These are phyloP conservation scores for Vigna radiata DNA, from an alignment of 306 rosid species.

Conservation along the genomic window DNA sequence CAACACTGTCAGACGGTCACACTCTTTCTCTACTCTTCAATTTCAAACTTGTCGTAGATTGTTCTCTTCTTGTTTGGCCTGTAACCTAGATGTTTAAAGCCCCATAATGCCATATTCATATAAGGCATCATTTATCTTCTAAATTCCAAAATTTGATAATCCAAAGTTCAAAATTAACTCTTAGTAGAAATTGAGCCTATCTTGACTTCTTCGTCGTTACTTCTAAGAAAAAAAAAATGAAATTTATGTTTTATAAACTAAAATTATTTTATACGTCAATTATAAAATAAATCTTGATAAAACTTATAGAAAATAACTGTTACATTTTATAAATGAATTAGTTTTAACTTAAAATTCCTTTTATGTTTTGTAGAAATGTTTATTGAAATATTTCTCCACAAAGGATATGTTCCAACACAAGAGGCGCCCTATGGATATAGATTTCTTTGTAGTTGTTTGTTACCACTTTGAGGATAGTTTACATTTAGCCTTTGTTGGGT, in stretches of 20 bases:
- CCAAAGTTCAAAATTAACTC: neutral
- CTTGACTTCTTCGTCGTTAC: no score
- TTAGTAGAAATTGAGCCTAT: neutral
- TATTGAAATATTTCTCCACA: no score
- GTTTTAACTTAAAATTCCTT: no score
- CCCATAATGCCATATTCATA: neutral
- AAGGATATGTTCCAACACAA: no score
- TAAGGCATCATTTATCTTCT: neutral
- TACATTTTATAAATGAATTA: no score
- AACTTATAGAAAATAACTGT: no score
- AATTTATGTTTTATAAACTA: no score
- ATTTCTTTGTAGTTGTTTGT: neutral
- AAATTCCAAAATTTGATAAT: neutral
- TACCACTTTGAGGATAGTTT: neutral
- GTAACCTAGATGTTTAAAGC: neutral
- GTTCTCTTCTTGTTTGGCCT: neutral
- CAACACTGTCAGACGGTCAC: conserved; percentile 74
- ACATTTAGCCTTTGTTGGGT: neutral
- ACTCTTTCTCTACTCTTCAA: neutral
- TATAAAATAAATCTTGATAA: no score
- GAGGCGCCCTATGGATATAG: neutral
- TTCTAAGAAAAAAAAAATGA: no score
- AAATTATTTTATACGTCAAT: no score
- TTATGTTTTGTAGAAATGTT: no score
- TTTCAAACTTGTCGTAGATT: neutral